Evolutionary conservation across 768 basidiomycete genomes (phyloP).

Genomic region (Boletus reticuloceps): DNA sequence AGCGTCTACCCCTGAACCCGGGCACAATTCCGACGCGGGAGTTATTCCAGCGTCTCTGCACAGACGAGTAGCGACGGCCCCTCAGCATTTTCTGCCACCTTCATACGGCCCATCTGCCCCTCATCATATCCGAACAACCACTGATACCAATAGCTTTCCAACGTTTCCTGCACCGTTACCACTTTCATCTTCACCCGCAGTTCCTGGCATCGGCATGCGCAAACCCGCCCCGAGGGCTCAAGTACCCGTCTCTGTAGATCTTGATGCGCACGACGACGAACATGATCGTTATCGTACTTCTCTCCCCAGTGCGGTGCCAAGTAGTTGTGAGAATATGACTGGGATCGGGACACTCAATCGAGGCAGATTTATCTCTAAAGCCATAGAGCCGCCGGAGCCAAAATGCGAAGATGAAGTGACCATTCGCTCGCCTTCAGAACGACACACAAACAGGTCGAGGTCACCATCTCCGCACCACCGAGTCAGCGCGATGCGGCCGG

Average conservation of each 20-base stretch:
- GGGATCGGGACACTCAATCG: conserved; percentile 50
- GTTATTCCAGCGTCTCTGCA: conserved; percentile 29
- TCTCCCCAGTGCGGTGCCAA: conserved; percentile 54
- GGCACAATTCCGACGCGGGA: conserved; percentile 20
- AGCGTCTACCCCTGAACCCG: conserved; percentile 31
- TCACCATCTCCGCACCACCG: conserved; percentile 26
- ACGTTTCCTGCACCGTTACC: conserved; percentile 17
- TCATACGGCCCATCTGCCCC: conserved; percentile 13
- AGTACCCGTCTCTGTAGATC: conserved; percentile 56
- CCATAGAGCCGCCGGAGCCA: conserved; percentile 2
- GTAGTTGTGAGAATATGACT: conserved; percentile 59
- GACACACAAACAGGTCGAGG: conserved; percentile 15
- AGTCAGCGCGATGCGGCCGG: conserved; percentile 30
- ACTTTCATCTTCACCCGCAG: conserved; percentile 20
- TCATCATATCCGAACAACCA: conserved; percentile 35
- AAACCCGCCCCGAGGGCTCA: conserved; percentile 66
- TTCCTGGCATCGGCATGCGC: conserved; percentile 43
- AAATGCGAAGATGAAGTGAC: conserved; percentile 18
- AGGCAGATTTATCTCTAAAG: conserved; percentile 23
- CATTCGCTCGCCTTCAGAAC: conserved; percentile 17
- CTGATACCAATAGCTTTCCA: conserved; percentile 29
- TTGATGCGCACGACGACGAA: conserved; percentile 36
- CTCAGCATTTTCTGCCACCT: conserved; percentile 26
- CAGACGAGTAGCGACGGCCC: conserved; percentile 28
- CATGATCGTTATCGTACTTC: conserved; percentile 38